Conservation (phyloP, 75 land plant genomes). For the Adiantum capillusveneris region DNA sequence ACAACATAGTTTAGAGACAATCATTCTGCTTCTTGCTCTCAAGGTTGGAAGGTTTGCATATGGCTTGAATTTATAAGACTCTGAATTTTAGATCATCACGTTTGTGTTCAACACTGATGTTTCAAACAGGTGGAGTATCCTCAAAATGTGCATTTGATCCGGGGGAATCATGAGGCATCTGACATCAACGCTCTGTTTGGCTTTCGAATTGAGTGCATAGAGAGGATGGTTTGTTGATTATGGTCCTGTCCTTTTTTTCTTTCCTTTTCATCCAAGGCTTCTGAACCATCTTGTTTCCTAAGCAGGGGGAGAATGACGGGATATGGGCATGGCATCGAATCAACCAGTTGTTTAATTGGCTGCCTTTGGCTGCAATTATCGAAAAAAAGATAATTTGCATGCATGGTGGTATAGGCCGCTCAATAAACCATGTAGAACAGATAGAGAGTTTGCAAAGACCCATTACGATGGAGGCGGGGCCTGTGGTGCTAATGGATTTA, state of each 20-base stretch:
- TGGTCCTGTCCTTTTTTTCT: not conserved
- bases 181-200: constrained; percentile 99
- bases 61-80: not conserved
- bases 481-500: constrained; percentile 96
- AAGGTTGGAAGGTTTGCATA: constrained; percentile 46
- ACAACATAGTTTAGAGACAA: constrained; percentile 96
- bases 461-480: constrained; percentile 98
- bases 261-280: not conserved
- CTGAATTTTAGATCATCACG: too few relatives aligned
- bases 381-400: constrained; percentile 97
- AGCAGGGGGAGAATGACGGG: constrained; percentile 96
- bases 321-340: constrained; percentile 97
- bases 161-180: constrained; percentile 99
- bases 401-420: constrained; percentile 99
- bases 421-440: constrained; percentile 91
- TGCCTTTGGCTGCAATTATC: constrained; percentile 95
- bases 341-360: constrained; percentile 93
- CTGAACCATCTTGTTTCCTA: constrained; percentile 5
- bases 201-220: constrained; percentile 96
- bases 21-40: constrained; percentile 80
- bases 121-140: constrained; percentile 79
- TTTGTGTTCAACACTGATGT: too few relatives aligned
- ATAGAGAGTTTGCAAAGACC: constrained; percentile 94
- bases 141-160: constrained; percentile 87
- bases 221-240: constrained; percentile 70